These are phyloP conservation scores for Oropetium thomaeum DNA, from an alignment of 176 grass and related monocot species.

Conservation along the genomic window DNA sequence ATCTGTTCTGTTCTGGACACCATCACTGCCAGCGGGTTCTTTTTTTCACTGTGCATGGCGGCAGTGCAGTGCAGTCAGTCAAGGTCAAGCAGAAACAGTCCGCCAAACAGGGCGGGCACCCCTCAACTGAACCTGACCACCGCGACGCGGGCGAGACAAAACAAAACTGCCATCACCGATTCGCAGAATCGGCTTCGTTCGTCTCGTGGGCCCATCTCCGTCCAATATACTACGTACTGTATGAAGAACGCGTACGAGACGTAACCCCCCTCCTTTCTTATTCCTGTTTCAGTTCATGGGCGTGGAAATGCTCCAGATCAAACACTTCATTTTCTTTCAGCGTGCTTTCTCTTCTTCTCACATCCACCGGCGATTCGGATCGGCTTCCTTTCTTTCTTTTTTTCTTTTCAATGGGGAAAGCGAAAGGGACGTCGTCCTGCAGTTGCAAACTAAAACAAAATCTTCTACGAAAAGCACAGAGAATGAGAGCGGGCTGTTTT, in stretches of 20 bases:
- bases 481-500: too few relatives aligned
- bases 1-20: background rate
- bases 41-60: background rate
- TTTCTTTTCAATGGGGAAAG: background rate
- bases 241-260: too few relatives aligned
- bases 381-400: background rate
- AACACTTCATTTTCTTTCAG: too few relatives aligned
- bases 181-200: background rate
- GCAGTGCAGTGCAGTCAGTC: too few relatives aligned
- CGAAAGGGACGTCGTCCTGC: background rate
- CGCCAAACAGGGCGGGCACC: too few relatives aligned
- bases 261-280: too few relatives aligned
- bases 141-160: background rate
- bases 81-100: too few relatives aligned
- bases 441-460: background rate
- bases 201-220: too few relatives aligned
- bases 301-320: too few relatives aligned
- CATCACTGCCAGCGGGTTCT: background rate
- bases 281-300: too few relatives aligned
- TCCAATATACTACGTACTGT: background rate
- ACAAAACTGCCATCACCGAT: background rate
- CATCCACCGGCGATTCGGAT: conserved; percentile 11
- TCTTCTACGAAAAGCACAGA: background rate
- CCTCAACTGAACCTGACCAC: too few relatives aligned
- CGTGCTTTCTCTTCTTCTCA: conserved; percentile 9